Percentiles rank a stretch among this genome's conserved stretches.
Evolutionary conservation across 2,329 filamentous ascomycete genomes (phyloP).

Genomic region (Monosporascus sp.): DNA sequence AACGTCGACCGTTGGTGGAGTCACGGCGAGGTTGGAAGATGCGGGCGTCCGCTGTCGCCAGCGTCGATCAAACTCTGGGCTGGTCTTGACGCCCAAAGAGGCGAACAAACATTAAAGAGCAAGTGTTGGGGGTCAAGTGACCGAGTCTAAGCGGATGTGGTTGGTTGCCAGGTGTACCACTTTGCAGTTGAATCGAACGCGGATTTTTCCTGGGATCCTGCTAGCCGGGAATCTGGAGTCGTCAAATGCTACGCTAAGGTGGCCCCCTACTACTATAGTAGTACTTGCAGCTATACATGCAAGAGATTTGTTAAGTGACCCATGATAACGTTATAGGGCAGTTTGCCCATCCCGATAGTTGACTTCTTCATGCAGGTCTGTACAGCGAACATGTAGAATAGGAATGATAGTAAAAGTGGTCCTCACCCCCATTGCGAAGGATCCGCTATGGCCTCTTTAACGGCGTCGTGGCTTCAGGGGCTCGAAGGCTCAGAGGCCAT

Average conservation of each 20-base stretch:
- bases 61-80: slow-evolving; percentile 5
- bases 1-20: slow-evolving; percentile 11
- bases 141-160: slow-evolving; percentile 1
- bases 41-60: slow-evolving; percentile 15
- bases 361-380: slow-evolving; percentile 2
- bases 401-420: slow-evolving; percentile 5
- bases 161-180: neutral
- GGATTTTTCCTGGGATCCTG: neutral
- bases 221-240: neutral
- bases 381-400: slow-evolving; percentile 6
- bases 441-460: neutral
- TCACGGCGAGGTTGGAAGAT: slow-evolving; percentile 13
- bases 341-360: slow-evolving; percentile 3
- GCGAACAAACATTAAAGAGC: slow-evolving; percentile 1
- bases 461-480: neutral
- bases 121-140: neutral
- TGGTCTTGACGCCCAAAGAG: slow-evolving; percentile 9
- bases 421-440: neutral
- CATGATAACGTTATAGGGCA: neutral
- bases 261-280: neutral
- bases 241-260: neutral
- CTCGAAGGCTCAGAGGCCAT: neutral
- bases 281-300: neutral
- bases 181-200: neutral
- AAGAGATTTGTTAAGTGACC: neutral